Base-by-base conservation (phyloP, 108 stramenopile genomes). In the Tribonema minus region DNA sequence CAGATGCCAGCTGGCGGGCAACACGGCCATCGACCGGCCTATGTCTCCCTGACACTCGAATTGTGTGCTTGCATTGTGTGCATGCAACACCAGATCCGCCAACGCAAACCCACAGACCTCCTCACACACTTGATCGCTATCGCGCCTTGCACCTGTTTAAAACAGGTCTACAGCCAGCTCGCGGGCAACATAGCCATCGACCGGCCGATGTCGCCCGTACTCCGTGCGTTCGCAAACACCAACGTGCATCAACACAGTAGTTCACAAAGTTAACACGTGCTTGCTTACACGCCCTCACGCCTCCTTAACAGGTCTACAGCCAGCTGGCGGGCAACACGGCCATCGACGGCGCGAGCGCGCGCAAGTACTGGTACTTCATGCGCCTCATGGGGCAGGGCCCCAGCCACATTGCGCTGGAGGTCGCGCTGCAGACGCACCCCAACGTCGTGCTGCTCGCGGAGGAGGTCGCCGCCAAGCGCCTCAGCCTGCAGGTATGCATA, bases 341-440 rank as follows among this genome's bases (percentile, higher is more conserved):
- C 35, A 82, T 83, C 63, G 84, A 84, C 38, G 84, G 84, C 0
- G 84, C 84, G 9, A 72, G 70, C 59, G 84, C 84, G 15, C 46
- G 77, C 32, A 84, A 84, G 81, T 84, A 84, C 78, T 84, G 79
- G 76, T 82, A 82, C 76, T 84, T 84, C 78, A 64, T 83, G 82
- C 67, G 84, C 32, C 75, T 84, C 67, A 84, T 84, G 80, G 83
- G 83, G n/a, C 72, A 74, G 75, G 67, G 61, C 68, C 75, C 81
- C 29, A 72, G 71, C 68, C 74, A 84, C 68, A 82, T 82, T 32
- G 81, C 75, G 6, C 71, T 84, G 7, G 84, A 84, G 72, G 70
- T 79, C 15, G 81, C 84, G 33, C 82, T 84, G 68, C 77, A 79
- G 76, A 78, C 84, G 12, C 68, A 82, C 38, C 84, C 84, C 28